Percentiles rank a stretch among this genome's conserved stretches.
Evolutionary conservation across 1,284 basidiomycete genomes (phyloP).

Genomic region (Apiotrichum gracile): DNA sequence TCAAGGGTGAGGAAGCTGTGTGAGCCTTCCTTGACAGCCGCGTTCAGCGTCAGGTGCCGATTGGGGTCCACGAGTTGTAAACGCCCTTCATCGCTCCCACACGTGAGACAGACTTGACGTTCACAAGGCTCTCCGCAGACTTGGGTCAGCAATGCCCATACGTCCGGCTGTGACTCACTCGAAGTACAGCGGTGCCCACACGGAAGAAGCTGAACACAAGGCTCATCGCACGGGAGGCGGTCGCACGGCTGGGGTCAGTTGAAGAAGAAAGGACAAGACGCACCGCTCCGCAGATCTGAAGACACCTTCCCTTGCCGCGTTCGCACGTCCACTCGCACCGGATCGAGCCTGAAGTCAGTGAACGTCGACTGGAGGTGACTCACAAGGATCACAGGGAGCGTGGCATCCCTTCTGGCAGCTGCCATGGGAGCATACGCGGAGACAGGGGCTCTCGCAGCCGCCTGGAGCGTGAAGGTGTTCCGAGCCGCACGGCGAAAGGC

Average conservation of each 20-base stretch:
- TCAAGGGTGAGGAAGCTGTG: slow-evolving; percentile 58
- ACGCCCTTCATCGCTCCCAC: slow-evolving; percentile 50
- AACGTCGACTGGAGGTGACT: background rate
- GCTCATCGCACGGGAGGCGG: slow-evolving; percentile 60
- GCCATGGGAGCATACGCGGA: background rate
- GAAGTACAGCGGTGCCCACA: slow-evolving; percentile 61
- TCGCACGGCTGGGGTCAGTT: slow-evolving; percentile 55
- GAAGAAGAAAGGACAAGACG: slow-evolving; percentile 29
- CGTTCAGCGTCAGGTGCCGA: slow-evolving; percentile 53
- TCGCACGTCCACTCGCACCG: slow-evolving; percentile 51
- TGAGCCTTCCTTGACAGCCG: slow-evolving; percentile 51
- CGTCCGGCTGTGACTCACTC: slow-evolving; percentile 43
- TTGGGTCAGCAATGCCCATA: background rate
- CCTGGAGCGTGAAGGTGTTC: background rate
- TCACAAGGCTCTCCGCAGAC: slow-evolving; percentile 63
- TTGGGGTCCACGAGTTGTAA: slow-evolving; percentile 60
- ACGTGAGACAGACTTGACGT: slow-evolving; percentile 55
- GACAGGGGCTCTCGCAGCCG: background rate
- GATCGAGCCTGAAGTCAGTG: slow-evolving; percentile 4
- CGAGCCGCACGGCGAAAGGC: background rate
- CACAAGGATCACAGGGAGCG: background rate
- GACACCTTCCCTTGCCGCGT: slow-evolving; percentile 52
- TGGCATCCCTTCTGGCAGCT: background rate
- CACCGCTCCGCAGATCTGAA: slow-evolving; percentile 65
- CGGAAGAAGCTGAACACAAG: slow-evolving; percentile 51